Percentiles rank a stretch among this genome's conserved stretches.
Conservation (phyloP, 495 filamentous ascomycete genomes). For the Chlorociboria aeruginascens region DNA sequence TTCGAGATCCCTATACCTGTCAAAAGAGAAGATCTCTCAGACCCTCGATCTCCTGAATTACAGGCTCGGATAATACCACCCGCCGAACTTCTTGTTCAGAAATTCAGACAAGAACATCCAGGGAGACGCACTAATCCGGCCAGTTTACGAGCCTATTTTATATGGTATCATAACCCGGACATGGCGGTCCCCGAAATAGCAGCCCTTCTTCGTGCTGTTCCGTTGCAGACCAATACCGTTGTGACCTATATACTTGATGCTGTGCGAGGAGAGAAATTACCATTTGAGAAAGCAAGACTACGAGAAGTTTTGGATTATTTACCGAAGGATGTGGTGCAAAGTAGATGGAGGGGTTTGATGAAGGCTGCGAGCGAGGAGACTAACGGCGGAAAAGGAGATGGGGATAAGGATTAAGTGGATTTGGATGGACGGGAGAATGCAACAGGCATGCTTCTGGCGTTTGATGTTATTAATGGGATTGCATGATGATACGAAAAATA, state of each 20-base stretch:
- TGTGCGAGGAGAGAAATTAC: conserved; percentile 28
- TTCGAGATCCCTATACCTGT: not conserved
- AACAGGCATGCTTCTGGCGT: no score
- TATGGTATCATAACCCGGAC: conserved; percentile 42
- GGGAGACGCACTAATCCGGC: conserved; percentile 10
- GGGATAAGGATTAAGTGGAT: no score
- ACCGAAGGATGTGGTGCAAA: not conserved
- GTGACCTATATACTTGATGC: conserved; percentile 35
- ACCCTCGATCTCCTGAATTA: not conserved
- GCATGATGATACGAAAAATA: no score
- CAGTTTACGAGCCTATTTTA: conserved; percentile 45
- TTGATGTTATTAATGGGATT: no score
- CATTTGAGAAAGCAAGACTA: conserved; percentile 25
- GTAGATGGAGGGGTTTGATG: not conserved
- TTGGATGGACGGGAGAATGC: no score
- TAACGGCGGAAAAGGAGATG: no score
- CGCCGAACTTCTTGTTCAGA: not conserved
- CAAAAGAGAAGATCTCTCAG: no score
- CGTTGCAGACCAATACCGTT: conserved; percentile 37
- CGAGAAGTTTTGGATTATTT: conserved; percentile 20
- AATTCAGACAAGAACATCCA: not conserved
- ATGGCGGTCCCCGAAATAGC: conserved; percentile 33
- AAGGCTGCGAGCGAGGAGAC: not conserved
- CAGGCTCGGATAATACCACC: not conserved
- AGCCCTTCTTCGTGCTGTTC: conserved; percentile 38